Conservation (phyloP, 176 grass and related monocot species). For the Olyra latifolia region DNA sequence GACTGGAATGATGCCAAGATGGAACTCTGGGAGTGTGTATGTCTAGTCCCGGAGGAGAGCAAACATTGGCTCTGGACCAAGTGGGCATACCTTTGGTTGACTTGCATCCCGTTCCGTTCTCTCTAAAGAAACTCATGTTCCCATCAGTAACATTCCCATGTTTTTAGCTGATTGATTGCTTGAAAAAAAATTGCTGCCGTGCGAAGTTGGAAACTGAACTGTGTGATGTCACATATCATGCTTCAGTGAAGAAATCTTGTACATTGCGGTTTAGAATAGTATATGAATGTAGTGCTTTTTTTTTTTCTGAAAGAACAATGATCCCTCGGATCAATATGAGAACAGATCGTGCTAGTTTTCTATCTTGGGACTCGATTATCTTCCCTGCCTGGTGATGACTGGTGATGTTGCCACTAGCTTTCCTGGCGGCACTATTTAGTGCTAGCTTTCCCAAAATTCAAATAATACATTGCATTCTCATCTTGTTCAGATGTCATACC, state of each 20-base stretch:
- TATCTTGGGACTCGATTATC: neutral
- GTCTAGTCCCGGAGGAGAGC: neutral
- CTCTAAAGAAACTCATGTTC: neutral
- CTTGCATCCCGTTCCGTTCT: neutral
- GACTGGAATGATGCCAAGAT: slow-evolving; percentile 23
- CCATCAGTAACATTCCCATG: neutral
- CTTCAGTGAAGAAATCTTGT: too few relatives aligned
- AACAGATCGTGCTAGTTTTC: neutral
- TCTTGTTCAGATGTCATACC: neutral
- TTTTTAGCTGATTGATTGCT: neutral
- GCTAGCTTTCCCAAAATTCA: neutral
- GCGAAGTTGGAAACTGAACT: neutral
- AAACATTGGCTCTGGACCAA: neutral
- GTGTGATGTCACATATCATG: neutral
- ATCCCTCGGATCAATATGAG: neutral
- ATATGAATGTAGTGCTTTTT: neutral
- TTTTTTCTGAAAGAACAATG: neutral
- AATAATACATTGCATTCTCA: neutral
- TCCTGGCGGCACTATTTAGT: neutral
- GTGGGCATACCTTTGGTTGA: neutral
- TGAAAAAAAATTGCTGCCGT: neutral
- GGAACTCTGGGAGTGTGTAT: slow-evolving; percentile 2
- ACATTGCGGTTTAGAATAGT: neutral
- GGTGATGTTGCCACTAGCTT: neutral
- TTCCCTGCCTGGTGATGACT: neutral